These are phyloP conservation scores for Cutaneotrichosporon sp. DNA, from an alignment of 1,284 basidiomycete genomes.

Conservation along the genomic window DNA sequence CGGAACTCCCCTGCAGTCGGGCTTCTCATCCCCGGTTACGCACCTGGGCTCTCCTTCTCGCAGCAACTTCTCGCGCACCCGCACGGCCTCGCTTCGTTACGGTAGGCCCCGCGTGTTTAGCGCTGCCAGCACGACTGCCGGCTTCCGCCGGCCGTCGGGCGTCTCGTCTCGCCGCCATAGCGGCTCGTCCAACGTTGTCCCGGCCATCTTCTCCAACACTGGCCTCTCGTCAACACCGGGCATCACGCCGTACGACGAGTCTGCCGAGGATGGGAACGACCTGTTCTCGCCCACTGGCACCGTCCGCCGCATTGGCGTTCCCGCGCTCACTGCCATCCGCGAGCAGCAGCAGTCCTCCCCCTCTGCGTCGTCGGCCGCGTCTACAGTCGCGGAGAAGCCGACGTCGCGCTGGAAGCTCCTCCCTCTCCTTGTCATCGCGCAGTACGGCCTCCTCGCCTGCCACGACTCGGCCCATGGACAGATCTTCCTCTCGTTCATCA, in stretches of 20 bases:
- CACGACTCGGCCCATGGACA: slow-evolving; percentile 54
- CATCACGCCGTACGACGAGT: slow-evolving; percentile 33
- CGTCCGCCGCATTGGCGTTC: slow-evolving; percentile 16
- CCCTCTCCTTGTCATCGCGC: slow-evolving; percentile 48
- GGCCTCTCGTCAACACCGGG: slow-evolving; percentile 42
- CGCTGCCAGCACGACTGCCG: slow-evolving; percentile 15
- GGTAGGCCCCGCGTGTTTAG: slow-evolving; percentile 7
- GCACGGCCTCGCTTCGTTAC: slow-evolving; percentile 7
- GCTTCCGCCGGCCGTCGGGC: slow-evolving; percentile 29
- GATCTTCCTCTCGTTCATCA: slow-evolving; percentile 54
- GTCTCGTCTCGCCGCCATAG: slow-evolving; percentile 42
- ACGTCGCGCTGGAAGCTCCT: slow-evolving; percentile 42
- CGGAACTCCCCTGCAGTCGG: slow-evolving; percentile 8
- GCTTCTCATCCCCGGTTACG: slow-evolving; percentile 15
- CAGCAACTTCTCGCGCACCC: slow-evolving; percentile 17
- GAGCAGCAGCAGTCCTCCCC: slow-evolving; percentile 29
- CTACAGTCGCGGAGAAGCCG: slow-evolving; percentile 29
- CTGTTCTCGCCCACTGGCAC: slow-evolving; percentile 39
- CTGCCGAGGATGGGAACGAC: slow-evolving; percentile 20
- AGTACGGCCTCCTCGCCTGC: slow-evolving; percentile 54
- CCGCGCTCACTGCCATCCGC: slow-evolving; percentile 43
- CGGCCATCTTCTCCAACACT: slow-evolving; percentile 53
- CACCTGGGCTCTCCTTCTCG: not conserved
- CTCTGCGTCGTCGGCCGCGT: slow-evolving; percentile 13
- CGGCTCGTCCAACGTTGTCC: slow-evolving; percentile 46